A percentile compares a stretch with the other conserved stretches of the same genome.
Conservation (phyloP, 2,329 filamentous ascomycete species). For the Paecilomyces variotii region DNA sequence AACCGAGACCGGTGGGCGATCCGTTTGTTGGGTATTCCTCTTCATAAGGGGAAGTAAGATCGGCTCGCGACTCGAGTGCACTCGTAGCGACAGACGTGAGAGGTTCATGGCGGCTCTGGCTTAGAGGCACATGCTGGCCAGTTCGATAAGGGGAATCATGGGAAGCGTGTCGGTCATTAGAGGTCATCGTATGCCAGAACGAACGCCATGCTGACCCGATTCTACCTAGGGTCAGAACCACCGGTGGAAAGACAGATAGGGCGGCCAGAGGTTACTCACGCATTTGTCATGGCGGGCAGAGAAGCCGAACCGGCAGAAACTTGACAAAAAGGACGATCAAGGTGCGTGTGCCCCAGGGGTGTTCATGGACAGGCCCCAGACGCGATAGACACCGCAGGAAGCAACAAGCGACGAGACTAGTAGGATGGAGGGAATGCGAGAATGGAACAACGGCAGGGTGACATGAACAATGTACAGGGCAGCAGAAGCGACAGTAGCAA, state of each 20-base stretch:
- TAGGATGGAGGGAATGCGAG: background rate
- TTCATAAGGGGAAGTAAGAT: conserved; percentile 70
- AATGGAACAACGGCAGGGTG: background rate
- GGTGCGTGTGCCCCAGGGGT: background rate
- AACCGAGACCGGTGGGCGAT: conserved; percentile 46
- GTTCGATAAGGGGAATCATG: conserved; percentile 90
- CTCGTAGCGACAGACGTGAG: conserved; percentile 80
- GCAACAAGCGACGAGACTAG: background rate
- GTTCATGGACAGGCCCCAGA: background rate
- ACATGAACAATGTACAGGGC: background rate
- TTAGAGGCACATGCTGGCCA: conserved; percentile 80
- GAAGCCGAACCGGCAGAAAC: background rate
- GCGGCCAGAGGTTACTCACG: conserved; percentile 1
- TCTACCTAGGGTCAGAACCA: conserved; percentile 31
- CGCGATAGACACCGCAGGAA: background rate
- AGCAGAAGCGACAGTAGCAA: background rate
- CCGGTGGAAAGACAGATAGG: background rate
- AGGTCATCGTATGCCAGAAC: conserved; percentile 91
- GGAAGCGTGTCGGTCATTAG: conserved; percentile 74
- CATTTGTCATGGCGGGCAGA: conserved; percentile 3
- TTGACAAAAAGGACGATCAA: background rate
- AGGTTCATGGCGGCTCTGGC: conserved; percentile 70
- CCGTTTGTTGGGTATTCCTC: conserved; percentile 59
- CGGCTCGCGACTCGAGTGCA: conserved; percentile 77
- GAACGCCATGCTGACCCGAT: conserved; percentile 69